phyloP scores from a whole-genome alignment of 495 filamentous ascomycete genomes.

The Hypoxylon perforatum region DNA sequence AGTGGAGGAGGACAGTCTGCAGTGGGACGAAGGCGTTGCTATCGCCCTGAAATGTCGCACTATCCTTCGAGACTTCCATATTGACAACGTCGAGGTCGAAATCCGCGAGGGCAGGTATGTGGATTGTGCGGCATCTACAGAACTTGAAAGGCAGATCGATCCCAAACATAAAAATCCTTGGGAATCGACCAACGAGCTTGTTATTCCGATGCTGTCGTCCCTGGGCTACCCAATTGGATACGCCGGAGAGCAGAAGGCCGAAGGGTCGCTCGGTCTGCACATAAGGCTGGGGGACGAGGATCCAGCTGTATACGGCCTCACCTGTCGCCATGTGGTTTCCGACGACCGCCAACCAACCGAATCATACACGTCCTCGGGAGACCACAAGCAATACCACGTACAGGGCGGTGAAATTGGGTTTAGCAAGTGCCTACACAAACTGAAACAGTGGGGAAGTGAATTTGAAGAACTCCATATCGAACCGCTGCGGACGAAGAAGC shows the following conservation, averaged over 20 bases:
- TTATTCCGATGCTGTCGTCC: background rate
- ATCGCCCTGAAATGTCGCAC: conserved; percentile 5
- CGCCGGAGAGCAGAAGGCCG: background rate
- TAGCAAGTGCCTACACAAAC: background rate
- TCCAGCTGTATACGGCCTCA: conserved; percentile 14
- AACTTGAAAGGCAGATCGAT: conserved; percentile 8
- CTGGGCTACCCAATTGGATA: conserved; percentile 6
- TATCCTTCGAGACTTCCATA: conserved; percentile 1
- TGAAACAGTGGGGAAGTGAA: background rate
- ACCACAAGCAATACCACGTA: conserved; percentile 4
- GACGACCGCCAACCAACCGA: background rate
- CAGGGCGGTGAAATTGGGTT: background rate
- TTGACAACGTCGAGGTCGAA: conserved; percentile 7
- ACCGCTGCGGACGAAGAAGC: background rate
- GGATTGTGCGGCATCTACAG: background rate
- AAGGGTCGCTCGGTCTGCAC: conserved; percentile 12
- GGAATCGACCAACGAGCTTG: background rate
- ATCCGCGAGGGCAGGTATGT: conserved; percentile 2
- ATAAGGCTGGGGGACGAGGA: conserved; percentile 5
- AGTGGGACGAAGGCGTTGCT: conserved; percentile 2
- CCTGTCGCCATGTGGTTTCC: conserved; percentile 17
- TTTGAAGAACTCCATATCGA: background rate
- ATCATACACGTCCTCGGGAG: conserved; percentile 1
- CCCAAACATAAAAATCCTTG: background rate
- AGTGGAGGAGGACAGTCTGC: conserved; percentile 5